These are phyloP conservation scores for Macrophomina tecta DNA, from an alignment of 2,329 filamentous ascomycete species.

Conservation along the genomic window DNA sequence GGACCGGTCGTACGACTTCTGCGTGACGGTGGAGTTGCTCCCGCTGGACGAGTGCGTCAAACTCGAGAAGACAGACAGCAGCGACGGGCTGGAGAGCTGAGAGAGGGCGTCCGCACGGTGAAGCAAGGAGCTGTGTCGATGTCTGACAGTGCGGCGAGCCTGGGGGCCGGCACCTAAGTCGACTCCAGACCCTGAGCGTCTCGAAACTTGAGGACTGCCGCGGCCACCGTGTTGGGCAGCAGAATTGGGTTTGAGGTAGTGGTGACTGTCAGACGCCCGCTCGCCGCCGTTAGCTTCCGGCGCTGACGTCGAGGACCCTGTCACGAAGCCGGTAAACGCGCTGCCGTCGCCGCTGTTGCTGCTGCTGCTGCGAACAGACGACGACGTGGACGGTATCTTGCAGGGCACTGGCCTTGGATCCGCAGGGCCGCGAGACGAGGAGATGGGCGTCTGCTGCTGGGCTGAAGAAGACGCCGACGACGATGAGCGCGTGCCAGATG, in stretches of 20 bases:
- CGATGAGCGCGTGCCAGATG: slow-evolving; percentile 22
- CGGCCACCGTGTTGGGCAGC: slow-evolving; percentile 15
- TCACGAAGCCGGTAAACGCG: slow-evolving; percentile 1
- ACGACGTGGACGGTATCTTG: slow-evolving; percentile 18
- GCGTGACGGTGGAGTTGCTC: slow-evolving; percentile 55
- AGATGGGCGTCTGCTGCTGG: slow-evolving; percentile 3
- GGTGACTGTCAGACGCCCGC: not conserved
- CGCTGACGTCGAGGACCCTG: slow-evolving; percentile 7
- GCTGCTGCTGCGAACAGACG: slow-evolving; percentile 2
- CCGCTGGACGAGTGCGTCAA: slow-evolving; percentile 51
- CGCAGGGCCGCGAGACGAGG: slow-evolving; percentile 1
- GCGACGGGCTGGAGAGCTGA: slow-evolving; percentile 47
- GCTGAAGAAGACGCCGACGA: slow-evolving; percentile 17
- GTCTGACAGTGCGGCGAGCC: slow-evolving; percentile 24
- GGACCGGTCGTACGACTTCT: slow-evolving; percentile 45
- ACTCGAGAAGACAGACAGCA: slow-evolving; percentile 50
- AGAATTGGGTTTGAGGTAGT: slow-evolving; percentile 15
- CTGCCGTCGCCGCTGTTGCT: not conserved
- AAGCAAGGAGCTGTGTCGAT: slow-evolving; percentile 42
- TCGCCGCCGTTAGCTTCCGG: slow-evolving; percentile 6
- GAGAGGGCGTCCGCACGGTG: slow-evolving; percentile 39
- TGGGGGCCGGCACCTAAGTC: slow-evolving; percentile 2
- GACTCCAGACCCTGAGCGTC: slow-evolving; percentile 16
- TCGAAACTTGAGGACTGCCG: slow-evolving; percentile 11
- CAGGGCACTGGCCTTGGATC: not conserved